Evolutionary conservation across 495 filamentous ascomycete species (phyloP).

Genomic region (Penicillium desertorum): DNA sequence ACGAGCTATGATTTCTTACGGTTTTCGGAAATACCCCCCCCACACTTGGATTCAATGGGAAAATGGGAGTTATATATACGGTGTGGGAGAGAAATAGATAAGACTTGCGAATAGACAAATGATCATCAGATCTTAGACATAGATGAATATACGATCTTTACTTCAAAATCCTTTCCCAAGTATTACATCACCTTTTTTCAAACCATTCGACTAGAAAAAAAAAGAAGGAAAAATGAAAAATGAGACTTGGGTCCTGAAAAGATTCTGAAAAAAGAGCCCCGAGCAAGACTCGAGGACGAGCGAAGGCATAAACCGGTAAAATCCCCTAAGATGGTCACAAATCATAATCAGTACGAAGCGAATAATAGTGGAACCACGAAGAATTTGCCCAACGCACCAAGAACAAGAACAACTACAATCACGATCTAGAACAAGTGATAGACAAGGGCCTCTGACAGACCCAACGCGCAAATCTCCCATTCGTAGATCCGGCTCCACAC

Average conservation of each 20-base stretch:
- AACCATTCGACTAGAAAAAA: neutral
- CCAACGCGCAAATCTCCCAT: constrained; percentile 12
- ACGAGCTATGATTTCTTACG: constrained; percentile 32
- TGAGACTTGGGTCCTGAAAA: no score
- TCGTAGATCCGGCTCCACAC: constrained; percentile 10
- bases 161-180: neutral
- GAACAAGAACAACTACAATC: neutral
- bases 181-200: no score
- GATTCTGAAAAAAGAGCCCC: neutral
- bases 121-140: constrained; percentile 10
- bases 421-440: constrained; percentile 24
- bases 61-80: constrained; percentile 11
- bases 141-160: constrained; percentile 9
- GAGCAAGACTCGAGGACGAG: neutral
- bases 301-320: neutral
- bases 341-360: neutral
- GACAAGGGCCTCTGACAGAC: constrained; percentile 18
- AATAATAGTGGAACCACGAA: constrained; percentile 14
- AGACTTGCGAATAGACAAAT: constrained; percentile 20
- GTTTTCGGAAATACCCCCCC: constrained; percentile 26
- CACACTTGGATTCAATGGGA: constrained; percentile 10
- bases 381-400: constrained; percentile 3
- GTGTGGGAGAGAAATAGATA: constrained; percentile 18
- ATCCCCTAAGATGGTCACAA: neutral
- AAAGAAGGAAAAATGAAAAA: no score